phyloP scores from a whole-genome alignment of 1,284 basidiomycete species.

The Serendipita sp. region DNA sequence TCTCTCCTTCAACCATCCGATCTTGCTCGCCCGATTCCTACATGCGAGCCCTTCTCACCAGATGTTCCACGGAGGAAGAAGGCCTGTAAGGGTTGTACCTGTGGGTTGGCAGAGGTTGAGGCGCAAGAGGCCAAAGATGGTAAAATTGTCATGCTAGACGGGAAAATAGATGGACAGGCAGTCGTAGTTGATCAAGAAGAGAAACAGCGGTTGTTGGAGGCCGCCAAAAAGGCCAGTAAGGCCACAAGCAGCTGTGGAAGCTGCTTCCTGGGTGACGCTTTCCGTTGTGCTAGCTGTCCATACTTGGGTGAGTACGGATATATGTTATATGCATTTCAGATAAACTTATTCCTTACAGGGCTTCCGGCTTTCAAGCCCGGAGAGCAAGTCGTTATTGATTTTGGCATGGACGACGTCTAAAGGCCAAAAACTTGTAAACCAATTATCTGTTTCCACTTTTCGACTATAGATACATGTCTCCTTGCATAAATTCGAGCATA shows the following conservation, averaged over 20 bases:
- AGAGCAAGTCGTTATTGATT: constrained; percentile 72
- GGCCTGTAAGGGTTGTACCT: constrained; percentile 90
- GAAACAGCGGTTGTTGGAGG: constrained; percentile 45
- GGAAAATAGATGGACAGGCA: constrained; percentile 31
- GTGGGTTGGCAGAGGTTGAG: constrained; percentile 82
- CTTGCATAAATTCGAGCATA: too few relatives aligned
- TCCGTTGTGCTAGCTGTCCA: constrained; percentile 92
- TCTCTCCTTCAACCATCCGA: constrained; percentile 21
- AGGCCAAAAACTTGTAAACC: not conserved
- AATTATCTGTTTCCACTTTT: too few relatives aligned
- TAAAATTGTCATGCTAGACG: constrained; percentile 54
- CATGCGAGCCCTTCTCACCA: constrained; percentile 13
- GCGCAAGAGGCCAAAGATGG: constrained; percentile 51
- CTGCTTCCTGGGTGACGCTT: constrained; percentile 96
- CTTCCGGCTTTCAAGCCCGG: constrained; percentile 97
- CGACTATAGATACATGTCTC: too few relatives aligned
- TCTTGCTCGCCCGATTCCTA: constrained; percentile 17
- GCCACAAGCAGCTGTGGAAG: constrained; percentile 92
- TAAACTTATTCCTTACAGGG: constrained; percentile 28
- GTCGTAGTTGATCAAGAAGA: constrained; percentile 52
- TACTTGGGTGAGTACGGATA: constrained; percentile 66
- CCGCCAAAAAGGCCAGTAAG: constrained; percentile 57
- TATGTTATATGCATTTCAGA: not conserved
- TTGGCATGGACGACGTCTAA: constrained; percentile 27
- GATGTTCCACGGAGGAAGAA: constrained; percentile 47